Conservation (phyloP, 441 rosid species). For the Pelargonium fulgidum region DNA sequence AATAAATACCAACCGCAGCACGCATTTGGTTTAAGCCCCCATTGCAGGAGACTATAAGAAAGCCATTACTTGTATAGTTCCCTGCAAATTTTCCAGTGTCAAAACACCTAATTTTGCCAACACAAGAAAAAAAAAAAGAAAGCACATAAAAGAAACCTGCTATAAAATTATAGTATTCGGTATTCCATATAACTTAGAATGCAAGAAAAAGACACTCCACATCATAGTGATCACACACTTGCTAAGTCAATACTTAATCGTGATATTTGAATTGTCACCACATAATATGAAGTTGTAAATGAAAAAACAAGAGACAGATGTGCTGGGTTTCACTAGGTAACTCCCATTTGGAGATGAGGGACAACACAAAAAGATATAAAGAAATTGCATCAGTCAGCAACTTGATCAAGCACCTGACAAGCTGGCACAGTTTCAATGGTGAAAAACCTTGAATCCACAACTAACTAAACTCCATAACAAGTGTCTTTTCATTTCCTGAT, state of each 20-base stretch:
- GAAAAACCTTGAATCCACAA: not conserved
- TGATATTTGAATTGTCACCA: not conserved
- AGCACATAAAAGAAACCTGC: not conserved
- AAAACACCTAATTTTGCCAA: slow-evolving; percentile 16
- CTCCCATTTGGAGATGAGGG: no score
- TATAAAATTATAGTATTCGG: not conserved
- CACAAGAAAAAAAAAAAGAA: not conserved
- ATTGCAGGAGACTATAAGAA: slow-evolving; percentile 80
- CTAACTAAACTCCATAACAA: not conserved
- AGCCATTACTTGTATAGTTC: slow-evolving; percentile 78
- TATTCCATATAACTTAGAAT: not conserved
- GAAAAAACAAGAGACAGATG: no score
- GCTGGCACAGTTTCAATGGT: not conserved
- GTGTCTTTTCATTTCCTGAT: not conserved
- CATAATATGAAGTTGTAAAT: not conserved
- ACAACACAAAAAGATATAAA: not conserved
- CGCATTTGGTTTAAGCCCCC: slow-evolving; percentile 99
- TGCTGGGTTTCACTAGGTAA: no score
- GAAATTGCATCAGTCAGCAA: not conserved
- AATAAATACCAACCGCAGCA: slow-evolving; percentile 67
- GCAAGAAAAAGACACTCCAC: not conserved
- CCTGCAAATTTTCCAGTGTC: slow-evolving; percentile 40
- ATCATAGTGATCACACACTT: not conserved
- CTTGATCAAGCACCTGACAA: not conserved
- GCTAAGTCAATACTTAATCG: not conserved